Percentiles rank a stretch among this genome's conserved stretches.
Conservation (phyloP, 129 eudicot species). For the Dittrichia graveolens region DNA sequence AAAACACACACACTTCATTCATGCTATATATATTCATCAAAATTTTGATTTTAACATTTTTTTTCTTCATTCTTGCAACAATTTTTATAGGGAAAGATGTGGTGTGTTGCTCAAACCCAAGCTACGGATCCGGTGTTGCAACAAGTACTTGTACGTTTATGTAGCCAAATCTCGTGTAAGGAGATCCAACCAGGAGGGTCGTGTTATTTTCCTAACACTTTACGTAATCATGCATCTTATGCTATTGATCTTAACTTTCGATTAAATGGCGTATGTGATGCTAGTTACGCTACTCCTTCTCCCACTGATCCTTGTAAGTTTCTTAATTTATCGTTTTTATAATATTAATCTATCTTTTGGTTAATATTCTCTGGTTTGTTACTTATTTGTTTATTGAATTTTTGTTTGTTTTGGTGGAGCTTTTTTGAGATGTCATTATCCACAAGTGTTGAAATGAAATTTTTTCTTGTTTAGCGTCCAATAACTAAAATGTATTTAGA, state of each 20-base stretch:
- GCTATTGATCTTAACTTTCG: neutral
- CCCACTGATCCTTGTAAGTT: neutral
- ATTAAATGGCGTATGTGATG: neutral
- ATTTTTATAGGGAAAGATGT: neutral
- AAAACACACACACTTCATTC: neutral
- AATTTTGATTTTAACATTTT: neutral
- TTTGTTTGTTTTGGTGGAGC: too few relatives aligned
- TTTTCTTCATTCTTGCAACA: neutral
- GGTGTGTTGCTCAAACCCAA: neutral
- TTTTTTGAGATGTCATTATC: too few relatives aligned
- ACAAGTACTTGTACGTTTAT: neutral
- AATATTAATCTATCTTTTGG: too few relatives aligned
- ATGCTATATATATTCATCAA: neutral
- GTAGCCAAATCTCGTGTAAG: neutral
- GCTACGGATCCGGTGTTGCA: neutral
- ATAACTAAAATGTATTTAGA: too few relatives aligned
- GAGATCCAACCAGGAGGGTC: neutral
- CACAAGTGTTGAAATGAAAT: too few relatives aligned
- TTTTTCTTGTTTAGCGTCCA: too few relatives aligned
- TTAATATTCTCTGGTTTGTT: too few relatives aligned
- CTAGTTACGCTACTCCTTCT: conserved; percentile 1
- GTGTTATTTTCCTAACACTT: neutral
- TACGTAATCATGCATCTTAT: neutral
- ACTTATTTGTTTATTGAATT: too few relatives aligned
- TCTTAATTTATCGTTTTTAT: too few relatives aligned